Evolutionary conservation across 805 yeast genomes (phyloP).

Genomic region (Hanseniaspora lachancei): DNA sequence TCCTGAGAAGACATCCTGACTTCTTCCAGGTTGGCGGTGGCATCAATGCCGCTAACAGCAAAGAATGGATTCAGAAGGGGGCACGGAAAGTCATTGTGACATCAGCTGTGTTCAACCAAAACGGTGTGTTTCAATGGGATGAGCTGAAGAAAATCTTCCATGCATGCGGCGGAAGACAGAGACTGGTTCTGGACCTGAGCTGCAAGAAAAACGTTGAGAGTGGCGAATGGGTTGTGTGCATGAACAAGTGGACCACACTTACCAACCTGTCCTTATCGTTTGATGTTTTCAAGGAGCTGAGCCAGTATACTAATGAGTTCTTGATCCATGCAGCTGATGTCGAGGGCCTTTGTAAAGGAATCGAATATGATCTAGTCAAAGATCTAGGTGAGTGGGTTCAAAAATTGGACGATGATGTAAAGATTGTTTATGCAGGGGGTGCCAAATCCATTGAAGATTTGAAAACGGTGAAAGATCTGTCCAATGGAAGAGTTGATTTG

Average conservation of each 20-base stretch:
- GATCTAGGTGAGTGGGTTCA: conserved; percentile 65
- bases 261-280: conserved; percentile 49
- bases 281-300: conserved; percentile 41
- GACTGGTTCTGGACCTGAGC: conserved; percentile 78
- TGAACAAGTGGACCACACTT: conserved; percentile 91
- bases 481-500: conserved; percentile 74
- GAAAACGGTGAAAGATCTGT: conserved; percentile 47
- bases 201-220: conserved; percentile 39
- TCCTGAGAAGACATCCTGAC: conserved; percentile 60
- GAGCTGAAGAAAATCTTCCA: conserved; percentile 40
- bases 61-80: conserved; percentile 58
- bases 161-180: conserved; percentile 34
- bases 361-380: conserved; percentile 64
- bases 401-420: conserved; percentile 33
- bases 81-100: conserved; percentile 88
- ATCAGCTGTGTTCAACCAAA: conserved; percentile 58
- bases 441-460: conserved; percentile 67
- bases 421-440: conserved; percentile 94
- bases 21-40: conserved; percentile 88
- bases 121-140: conserved; percentile 37
- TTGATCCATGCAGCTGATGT: conserved; percentile 97
- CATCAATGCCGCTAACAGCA: conserved; percentile 59
- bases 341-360: conserved; percentile 89
- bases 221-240: conserved; percentile 79
- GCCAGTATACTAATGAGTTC: conserved; percentile 68